Evolutionary conservation across 345 rosid species (phyloP).

Genomic region (Eucalyptus coolabah): DNA sequence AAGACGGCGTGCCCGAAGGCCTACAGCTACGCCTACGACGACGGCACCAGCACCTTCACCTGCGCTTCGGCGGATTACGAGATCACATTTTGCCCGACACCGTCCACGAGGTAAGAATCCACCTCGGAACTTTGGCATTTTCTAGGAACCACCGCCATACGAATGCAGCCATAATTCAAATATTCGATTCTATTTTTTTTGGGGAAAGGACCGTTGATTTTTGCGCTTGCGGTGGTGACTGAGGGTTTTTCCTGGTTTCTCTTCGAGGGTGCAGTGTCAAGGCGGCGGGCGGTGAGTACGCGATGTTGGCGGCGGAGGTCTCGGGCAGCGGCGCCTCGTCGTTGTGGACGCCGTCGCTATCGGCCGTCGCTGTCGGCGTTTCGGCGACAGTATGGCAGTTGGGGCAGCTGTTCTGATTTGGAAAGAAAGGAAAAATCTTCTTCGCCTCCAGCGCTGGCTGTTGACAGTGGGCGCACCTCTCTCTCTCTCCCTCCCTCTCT

Average conservation of each 20-base stretch:
- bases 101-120: constrained; percentile 15
- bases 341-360: not conserved
- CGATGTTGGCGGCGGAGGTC: not conserved
- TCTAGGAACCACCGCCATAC: not conserved
- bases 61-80: constrained; percentile 35
- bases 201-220: not conserved
- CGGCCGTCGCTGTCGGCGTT: not conserved
- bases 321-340: not conserved
- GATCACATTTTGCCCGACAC: constrained; percentile 45
- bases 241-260: not conserved
- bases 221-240: not conserved
- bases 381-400: not conserved
- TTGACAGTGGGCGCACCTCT: too few species aligned
- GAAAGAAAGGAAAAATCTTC: too few species aligned
- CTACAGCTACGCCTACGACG: constrained; percentile 64
- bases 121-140: not conserved
- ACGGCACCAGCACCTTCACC: constrained; percentile 44
- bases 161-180: not conserved
- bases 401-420: not conserved
- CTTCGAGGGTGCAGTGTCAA: not conserved
- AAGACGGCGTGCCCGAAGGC: constrained; percentile 48
- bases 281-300: not conserved
- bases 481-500: too few species aligned
- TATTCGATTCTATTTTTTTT: not conserved
- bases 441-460: too few species aligned